phyloP scores from a whole-genome alignment of 2,329 filamentous ascomycete species.

The Paracoccidioides brasiliensis region DNA sequence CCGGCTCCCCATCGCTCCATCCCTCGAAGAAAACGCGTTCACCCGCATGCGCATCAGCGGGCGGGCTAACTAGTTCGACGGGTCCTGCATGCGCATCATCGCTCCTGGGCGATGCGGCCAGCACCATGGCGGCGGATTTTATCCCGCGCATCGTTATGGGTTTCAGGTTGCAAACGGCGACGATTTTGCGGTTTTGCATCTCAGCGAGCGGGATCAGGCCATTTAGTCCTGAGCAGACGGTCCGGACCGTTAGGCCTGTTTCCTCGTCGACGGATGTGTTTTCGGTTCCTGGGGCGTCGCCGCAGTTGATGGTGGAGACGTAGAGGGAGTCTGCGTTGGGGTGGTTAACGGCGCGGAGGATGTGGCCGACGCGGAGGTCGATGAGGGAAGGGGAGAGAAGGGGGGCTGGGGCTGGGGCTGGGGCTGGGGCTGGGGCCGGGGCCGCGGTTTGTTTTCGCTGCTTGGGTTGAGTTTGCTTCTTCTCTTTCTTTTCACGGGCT shows the following conservation, averaged over 20 bases:
- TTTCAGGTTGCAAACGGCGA: conserved; percentile 96
- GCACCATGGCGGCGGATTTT: conserved; percentile 74
- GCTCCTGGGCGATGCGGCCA: conserved; percentile 76
- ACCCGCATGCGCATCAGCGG: conserved; percentile 63
- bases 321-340: conserved; percentile 93
- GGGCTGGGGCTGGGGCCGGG: too few species aligned
- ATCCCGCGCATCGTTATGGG: conserved; percentile 97
- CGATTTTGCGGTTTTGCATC: conserved; percentile 92
- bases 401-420: conserved; percentile 57
- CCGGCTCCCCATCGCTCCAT: conserved; percentile 73
- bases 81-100: conserved; percentile 79
- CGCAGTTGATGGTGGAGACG: conserved; percentile 90
- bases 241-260: conserved; percentile 83
- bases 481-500: conserved; percentile 41
- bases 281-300: conserved; percentile 70
- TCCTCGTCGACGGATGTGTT: conserved; percentile 68
- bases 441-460: conserved; percentile 52
- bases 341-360: conserved; percentile 89
- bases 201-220: conserved; percentile 83
- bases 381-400: conserved; percentile 75
- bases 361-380: conserved; percentile 91
- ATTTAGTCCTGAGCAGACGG: conserved; percentile 93
- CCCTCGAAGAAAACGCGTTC: conserved; percentile 89
- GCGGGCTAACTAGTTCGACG: conserved; percentile 82
- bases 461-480: conserved; percentile 78